Conservation (phyloP, 345 rosid genomes). For the Corymbia maculata region DNA sequence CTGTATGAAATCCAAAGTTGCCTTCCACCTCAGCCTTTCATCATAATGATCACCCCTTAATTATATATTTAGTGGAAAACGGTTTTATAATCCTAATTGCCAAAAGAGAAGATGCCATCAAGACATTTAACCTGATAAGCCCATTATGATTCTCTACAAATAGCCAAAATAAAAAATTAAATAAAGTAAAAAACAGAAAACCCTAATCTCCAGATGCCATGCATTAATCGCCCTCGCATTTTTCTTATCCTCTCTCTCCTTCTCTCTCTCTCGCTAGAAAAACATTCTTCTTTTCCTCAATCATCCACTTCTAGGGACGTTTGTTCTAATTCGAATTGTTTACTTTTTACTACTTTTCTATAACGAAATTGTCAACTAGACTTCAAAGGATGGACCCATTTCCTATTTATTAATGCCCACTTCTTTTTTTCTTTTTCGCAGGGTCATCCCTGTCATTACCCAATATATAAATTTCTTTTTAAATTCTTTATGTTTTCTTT, state of each 20-base stretch:
- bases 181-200: background rate
- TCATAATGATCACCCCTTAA: background rate
- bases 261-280: background rate
- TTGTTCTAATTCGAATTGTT: background rate
- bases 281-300: background rate
- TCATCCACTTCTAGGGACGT: background rate
- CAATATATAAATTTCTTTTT: background rate
- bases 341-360: background rate
- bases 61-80: background rate
- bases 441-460: background rate
- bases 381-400: background rate
- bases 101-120: background rate
- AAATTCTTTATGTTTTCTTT: background rate
- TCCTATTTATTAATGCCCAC: background rate
- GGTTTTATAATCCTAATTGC: background rate
- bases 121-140: background rate
- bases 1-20: background rate
- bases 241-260: background rate
- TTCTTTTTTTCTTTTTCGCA: background rate
- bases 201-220: background rate
- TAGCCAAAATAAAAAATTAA: background rate
- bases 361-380: background rate
- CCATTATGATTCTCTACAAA: background rate
- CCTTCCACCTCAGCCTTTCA: background rate
- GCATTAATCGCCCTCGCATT: background rate